Evolutionary conservation across 1,284 basidiomycete species (phyloP), one percentile per base, ranked within the genome.

Genomic region (Papiliotrema fonsecae): DNA sequence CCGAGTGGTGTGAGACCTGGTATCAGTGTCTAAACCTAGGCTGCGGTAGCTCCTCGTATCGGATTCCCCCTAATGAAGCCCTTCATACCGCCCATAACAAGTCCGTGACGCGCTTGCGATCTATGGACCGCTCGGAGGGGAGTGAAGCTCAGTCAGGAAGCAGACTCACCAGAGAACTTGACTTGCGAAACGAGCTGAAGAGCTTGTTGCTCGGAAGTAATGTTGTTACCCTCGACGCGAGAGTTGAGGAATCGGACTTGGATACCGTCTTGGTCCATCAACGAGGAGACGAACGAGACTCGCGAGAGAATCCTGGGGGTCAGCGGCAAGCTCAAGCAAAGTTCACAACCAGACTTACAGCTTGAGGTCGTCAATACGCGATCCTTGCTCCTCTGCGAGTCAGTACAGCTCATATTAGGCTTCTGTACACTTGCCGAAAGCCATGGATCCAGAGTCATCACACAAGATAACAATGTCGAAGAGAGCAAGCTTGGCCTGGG

Each of bases 241-340:
- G 62, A 69, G 67, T 77, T 77, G 67, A 77, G 73, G 69, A 78
- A 76, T 48, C 74, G 60, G 44, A 37, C 18, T 11, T 69, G 64
- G 53, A 77, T 75, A 42, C 76, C 76, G 51, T 77, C 76, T 10
- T 66, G 58, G 60, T 77, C 76, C 57, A 77, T 76, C n/a, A 77
- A 58, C 5, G 70, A 69, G 0, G 72, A 69, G 16, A 72, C 75
- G 40, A 60, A 70, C n/a, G 76, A 72, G 39, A 77, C 74, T 40
- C 67, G 60, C n/a, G 62, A 71, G 42, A 74, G 54, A 48, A 74
- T 67, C 40, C 27, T 50, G 47, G 19, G 7, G 21, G 22, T 11
- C 25, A 4, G 51, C 50, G 22, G 48, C 52, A 40, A 21, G 10
- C 11, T 34, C 16, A 43, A 16, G 14, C 18, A 6, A 6, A 60